Percentiles rank a stretch among this genome's conserved stretches.
Conservation (phyloP, 345 rosid species). For the Triadica sebifera region DNA sequence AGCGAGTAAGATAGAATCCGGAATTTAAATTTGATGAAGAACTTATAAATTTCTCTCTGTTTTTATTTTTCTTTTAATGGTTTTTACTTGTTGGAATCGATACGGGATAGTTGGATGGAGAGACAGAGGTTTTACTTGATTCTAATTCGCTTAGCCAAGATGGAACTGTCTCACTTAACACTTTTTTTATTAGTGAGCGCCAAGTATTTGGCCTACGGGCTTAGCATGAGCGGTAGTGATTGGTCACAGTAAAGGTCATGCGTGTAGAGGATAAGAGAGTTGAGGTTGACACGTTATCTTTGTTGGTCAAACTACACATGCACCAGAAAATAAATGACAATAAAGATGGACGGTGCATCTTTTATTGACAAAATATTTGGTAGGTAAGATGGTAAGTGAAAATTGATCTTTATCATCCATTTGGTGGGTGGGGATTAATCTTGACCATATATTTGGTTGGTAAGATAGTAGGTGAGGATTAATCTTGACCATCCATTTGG, state of each 20-base stretch:
- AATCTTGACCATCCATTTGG: no score
- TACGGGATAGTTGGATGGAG: constrained; percentile 69
- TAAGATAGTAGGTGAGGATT: no score
- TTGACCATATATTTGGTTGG: no score
- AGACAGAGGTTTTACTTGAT: constrained; percentile 74
- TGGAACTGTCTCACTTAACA: constrained; percentile 73
- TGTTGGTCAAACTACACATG: no score
- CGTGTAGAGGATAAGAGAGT: constrained; percentile 54
- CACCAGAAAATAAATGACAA: no score
- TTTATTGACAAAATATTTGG: no score
- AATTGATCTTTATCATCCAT: no score
- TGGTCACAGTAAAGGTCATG: constrained; percentile 83
- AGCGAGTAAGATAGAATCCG: background rate
- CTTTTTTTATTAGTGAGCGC: constrained; percentile 57
- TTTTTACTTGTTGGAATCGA: background rate
- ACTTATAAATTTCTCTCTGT: background rate
- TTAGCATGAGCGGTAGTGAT: constrained; percentile 88
- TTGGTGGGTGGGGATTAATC: no score
- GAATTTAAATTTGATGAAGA: background rate
- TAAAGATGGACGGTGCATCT: no score
- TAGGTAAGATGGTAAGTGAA: no score
- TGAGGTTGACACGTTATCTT: constrained; percentile 65
- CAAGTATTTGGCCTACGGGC: constrained; percentile 70
- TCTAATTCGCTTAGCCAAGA: constrained; percentile 81
- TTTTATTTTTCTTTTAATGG: background rate